Evolutionary conservation across 2,329 filamentous ascomycete genomes (phyloP).

Genomic region (Diplocarpon rosae): DNA sequence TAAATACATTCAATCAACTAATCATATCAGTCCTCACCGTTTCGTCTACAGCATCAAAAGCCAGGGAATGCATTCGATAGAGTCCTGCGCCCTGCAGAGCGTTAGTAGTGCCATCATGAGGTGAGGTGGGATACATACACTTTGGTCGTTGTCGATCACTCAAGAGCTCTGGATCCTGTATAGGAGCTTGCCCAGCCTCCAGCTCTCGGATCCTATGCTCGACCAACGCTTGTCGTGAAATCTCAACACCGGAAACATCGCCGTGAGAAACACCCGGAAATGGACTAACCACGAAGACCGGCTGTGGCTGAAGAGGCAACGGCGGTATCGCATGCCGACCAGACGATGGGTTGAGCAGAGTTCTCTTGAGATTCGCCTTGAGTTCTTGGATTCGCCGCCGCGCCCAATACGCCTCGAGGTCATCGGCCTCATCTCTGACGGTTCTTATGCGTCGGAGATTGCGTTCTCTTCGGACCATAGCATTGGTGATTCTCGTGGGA

Average conservation of each 20-base stretch:
- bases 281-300: conserved; percentile 9
- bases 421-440: conserved; percentile 11
- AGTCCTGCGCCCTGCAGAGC: conserved; percentile 14
- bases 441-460: conserved; percentile 41
- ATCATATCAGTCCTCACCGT: neutral
- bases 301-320: conserved; percentile 9
- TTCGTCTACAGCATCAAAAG: conserved; percentile 11
- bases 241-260: conserved; percentile 3
- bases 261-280: neutral
- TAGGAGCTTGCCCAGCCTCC: conserved; percentile 12
- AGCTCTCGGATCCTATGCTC: conserved; percentile 21
- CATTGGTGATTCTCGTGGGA: conserved; percentile 61
- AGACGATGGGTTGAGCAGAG: conserved; percentile 1
- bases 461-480: conserved; percentile 75
- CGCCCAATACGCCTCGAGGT: conserved; percentile 1
- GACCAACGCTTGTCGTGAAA: conserved; percentile 15
- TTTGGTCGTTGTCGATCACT: conserved; percentile 9
- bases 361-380: conserved; percentile 6
- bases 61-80: conserved; percentile 22
- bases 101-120: conserved; percentile 2
- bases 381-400: conserved; percentile 8
- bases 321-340: conserved; percentile 1
- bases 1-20: conserved; percentile 8
- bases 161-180: conserved; percentile 19
- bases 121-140: conserved; percentile 12